Conservation (phyloP, 306 rosid genomes). For the Astragalus membranaceus region DNA sequence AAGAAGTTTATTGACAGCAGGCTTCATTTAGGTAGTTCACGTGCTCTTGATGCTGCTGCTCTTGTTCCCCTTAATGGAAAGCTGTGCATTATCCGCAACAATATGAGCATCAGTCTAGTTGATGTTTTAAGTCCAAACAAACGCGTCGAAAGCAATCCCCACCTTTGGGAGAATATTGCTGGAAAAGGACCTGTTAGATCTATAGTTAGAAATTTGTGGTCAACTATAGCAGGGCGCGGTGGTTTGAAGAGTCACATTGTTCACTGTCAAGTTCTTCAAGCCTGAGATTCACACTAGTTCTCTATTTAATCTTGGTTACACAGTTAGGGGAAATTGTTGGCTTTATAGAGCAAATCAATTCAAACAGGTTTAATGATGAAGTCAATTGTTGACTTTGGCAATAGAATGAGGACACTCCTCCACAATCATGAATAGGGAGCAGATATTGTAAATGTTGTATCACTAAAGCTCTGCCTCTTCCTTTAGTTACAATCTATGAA, state of each 20-base stretch:
- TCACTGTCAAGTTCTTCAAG: constrained; percentile 98
- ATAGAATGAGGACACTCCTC: constrained; percentile 48
- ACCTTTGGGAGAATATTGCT: constrained; percentile 92
- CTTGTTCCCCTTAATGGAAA: constrained; percentile 92
- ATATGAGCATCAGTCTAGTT: constrained; percentile 95
- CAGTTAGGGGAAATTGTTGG: constrained; percentile 21
- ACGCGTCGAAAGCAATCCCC: constrained; percentile 75
- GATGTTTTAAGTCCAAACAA: constrained; percentile 66
- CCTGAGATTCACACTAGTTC: constrained; percentile 33
- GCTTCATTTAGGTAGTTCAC: constrained; percentile 87
- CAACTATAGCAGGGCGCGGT: constrained; percentile 80
- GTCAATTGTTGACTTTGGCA: constrained; percentile 42
- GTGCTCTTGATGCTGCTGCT: constrained; percentile 91
- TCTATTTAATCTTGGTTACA: constrained; percentile 21
- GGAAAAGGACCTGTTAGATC: constrained; percentile 81
- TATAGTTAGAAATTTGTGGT: constrained; percentile 78
- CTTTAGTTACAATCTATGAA: constrained; percentile 23
- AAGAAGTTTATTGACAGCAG: constrained; percentile 91
- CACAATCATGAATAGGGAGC: constrained; percentile 52
- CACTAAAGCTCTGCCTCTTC: constrained; percentile 34
- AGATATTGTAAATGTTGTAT: constrained; percentile 60
- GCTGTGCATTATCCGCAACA: constrained; percentile 93
- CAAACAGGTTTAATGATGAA: constrained; percentile 28
- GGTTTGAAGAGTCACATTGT: constrained; percentile 93
- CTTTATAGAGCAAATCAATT: constrained; percentile 9